These are phyloP conservation scores for Thuja plicata DNA, from an alignment of 83 land plant species.

Conservation along the genomic window DNA sequence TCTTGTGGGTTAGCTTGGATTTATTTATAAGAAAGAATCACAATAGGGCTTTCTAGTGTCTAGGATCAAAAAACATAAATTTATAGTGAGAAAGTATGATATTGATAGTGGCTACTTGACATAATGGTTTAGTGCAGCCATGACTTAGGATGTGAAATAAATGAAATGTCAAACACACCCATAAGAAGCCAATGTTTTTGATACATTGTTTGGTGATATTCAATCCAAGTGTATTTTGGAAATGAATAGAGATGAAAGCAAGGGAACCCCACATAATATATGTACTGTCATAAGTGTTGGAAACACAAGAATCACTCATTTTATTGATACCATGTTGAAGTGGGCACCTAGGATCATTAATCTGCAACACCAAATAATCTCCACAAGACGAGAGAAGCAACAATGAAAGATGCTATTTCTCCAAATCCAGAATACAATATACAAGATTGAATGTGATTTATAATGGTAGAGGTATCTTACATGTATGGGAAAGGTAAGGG, in stretches of 20 bases:
- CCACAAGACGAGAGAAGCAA: too few relatives aligned
- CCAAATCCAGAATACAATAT: too few relatives aligned
- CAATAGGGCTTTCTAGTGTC: conserved; percentile 31
- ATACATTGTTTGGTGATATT: conserved; percentile 30
- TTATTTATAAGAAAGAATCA: conserved; percentile 38
- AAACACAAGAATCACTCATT: too few relatives aligned
- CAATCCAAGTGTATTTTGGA: not conserved
- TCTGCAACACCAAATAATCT: too few relatives aligned
- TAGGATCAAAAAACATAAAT: not conserved
- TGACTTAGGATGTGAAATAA: not conserved
- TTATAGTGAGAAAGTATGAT: too few relatives aligned
- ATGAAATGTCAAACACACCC: conserved; percentile 16
- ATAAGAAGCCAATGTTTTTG: conserved; percentile 26
- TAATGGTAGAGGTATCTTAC: too few relatives aligned
- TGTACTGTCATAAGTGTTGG: not conserved
- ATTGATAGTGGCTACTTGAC: not conserved
- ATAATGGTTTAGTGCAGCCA: not conserved
- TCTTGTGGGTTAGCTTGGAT: conserved; percentile 26
- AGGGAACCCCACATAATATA: not conserved
- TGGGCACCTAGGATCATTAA: too few relatives aligned
- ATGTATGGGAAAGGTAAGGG: too few relatives aligned
- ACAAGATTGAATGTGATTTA: too few relatives aligned
- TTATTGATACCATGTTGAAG: too few relatives aligned
- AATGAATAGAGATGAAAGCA: conserved; percentile 1
- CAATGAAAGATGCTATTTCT: too few relatives aligned